A percentile compares a stretch with the other conserved stretches of the same genome.
phyloP scores from a whole-genome alignment of 2,329 filamentous ascomycete genomes.

The Fusarium buharicum region DNA sequence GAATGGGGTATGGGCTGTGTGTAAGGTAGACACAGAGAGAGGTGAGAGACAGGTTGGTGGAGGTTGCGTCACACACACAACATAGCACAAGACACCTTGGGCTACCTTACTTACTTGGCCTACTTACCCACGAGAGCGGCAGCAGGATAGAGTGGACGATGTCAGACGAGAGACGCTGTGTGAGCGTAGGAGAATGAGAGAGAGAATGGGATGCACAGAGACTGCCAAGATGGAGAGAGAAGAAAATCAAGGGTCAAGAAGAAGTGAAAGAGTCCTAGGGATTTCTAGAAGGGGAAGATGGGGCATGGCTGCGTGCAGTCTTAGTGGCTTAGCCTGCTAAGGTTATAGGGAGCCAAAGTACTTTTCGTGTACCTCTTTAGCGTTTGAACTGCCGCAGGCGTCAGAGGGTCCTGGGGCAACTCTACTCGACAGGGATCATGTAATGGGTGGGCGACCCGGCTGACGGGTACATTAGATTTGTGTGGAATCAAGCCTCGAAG shows the following conservation, averaged over 20 bases:
- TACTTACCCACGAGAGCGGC: slow-evolving; percentile 21
- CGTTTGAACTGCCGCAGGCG: slow-evolving; percentile 36
- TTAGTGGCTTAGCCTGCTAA: not conserved
- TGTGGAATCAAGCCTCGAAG: slow-evolving; percentile 24
- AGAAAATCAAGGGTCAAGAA: not conserved
- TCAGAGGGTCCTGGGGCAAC: slow-evolving; percentile 30
- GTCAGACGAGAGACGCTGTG: slow-evolving; percentile 12
- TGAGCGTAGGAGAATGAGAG: slow-evolving; percentile 8
- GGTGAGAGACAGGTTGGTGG: slow-evolving; percentile 17
- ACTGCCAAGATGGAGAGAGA: not conserved
- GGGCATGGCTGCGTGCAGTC: slow-evolving; percentile 23
- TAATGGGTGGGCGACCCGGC: not conserved
- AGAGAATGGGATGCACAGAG: slow-evolving; percentile 4
- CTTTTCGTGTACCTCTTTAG: slow-evolving; percentile 27
- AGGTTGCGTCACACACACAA: slow-evolving; percentile 42
- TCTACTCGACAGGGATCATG: slow-evolving; percentile 12
- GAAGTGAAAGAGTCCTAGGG: slow-evolving; percentile 10
- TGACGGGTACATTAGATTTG: slow-evolving; percentile 21
- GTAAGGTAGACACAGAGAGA: slow-evolving; percentile 17
- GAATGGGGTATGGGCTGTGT: slow-evolving; percentile 22
- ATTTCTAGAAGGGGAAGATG: slow-evolving; percentile 35
- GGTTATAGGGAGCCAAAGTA: slow-evolving; percentile 10
- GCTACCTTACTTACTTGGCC: not conserved
- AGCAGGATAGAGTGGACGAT: slow-evolving; percentile 28
- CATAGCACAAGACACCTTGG: not conserved